phyloP scores from a whole-genome alignment of 75 land plant species.

The Sequoia sempervirens region DNA sequence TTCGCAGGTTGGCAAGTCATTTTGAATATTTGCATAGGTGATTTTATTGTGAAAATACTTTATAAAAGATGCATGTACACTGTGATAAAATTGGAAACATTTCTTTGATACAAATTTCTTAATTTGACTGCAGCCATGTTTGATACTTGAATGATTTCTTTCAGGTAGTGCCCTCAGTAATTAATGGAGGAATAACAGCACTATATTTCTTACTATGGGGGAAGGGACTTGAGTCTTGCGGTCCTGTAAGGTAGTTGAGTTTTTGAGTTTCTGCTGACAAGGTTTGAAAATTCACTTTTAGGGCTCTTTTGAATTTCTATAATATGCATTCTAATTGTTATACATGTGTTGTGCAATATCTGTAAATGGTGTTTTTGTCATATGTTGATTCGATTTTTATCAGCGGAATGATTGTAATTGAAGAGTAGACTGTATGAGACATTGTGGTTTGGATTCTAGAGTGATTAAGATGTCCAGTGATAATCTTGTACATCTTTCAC shows the following conservation, averaged over 20 bases:
- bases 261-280: not conserved
- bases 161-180: constrained; percentile 79
- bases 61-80: not conserved
- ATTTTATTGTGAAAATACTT: not conserved
- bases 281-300: not conserved
- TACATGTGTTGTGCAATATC: not conserved
- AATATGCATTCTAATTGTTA: not conserved
- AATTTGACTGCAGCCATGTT: not conserved
- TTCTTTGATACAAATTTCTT: not conserved
- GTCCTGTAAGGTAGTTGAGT: constrained; percentile 73
- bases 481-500: not conserved
- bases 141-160: constrained; percentile 11
- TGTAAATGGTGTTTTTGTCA: not conserved
- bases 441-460: not conserved
- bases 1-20: constrained; percentile 53
- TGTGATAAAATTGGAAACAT: not conserved
- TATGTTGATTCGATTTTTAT: not conserved
- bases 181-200: constrained; percentile 93
- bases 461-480: not conserved
- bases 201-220: constrained; percentile 89
- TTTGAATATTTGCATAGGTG: constrained; percentile 4
- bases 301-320: not conserved
- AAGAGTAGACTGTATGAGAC: not conserved
- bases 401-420: not conserved
- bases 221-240: constrained; percentile 78